These are phyloP conservation scores for Ottelia alismoides DNA, from an alignment of 106 monocot species.

Conservation along the genomic window DNA sequence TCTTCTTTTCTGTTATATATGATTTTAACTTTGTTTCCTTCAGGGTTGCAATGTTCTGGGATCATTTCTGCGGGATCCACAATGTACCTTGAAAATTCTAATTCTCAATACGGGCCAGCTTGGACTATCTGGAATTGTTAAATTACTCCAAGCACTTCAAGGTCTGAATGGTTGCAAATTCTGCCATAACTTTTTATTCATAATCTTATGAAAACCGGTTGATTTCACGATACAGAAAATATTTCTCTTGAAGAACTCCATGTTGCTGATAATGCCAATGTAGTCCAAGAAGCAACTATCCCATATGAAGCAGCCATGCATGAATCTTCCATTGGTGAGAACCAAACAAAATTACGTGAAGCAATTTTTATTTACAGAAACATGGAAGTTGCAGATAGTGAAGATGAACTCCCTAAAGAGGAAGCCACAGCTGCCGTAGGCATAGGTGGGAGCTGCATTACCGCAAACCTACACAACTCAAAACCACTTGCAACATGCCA, in stretches of 20 bases:
- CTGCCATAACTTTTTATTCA: not conserved
- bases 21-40: not conserved
- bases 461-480: conserved; percentile 12
- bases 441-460: no score
- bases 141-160: conserved; percentile 43
- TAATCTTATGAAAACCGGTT: not conserved
- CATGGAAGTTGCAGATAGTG: conserved; percentile 46
- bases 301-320: not conserved
- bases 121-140: conserved; percentile 48
- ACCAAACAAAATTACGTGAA: not conserved
- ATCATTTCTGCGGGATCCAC: conserved; percentile 33
- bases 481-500: conserved; percentile 4
- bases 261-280: conserved; percentile 45
- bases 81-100: conserved; percentile 49
- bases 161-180: conserved; percentile 25
- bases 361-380: not conserved
- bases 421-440: conserved; percentile 7
- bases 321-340: conserved; percentile 1
- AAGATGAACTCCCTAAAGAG: conserved; percentile 22
- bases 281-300: conserved; percentile 18
- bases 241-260: conserved; percentile 65
- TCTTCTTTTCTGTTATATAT: no score
- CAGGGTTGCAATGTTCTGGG: conserved; percentile 47
- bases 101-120: conserved; percentile 56
- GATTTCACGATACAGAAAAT: conserved; percentile 34